Evolutionary conservation across 371 early-diverging fungal genomes (phyloP).

Genomic region (Mucor irregularis): DNA sequence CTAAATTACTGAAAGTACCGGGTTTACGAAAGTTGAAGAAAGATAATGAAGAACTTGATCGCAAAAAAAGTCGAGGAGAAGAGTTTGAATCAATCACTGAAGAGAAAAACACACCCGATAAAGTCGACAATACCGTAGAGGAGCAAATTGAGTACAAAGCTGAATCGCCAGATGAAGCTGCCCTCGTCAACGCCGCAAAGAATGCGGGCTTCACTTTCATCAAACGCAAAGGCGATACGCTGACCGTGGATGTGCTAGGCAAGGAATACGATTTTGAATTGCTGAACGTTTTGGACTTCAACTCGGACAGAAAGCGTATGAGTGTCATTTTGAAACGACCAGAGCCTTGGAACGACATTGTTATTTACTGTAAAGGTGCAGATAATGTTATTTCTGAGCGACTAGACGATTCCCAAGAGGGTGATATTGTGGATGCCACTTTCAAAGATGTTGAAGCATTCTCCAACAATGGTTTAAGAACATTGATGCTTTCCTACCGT

Average conservation of each 20-base stretch:
- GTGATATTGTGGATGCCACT: conserved; percentile 50
- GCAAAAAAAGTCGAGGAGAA: conserved; percentile 10
- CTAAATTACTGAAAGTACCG: conserved; percentile 3
- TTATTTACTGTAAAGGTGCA: conserved; percentile 95
- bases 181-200: conserved; percentile 83
- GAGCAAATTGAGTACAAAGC: conserved; percentile 52
- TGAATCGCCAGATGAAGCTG: conserved; percentile 88
- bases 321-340: conserved; percentile 84
- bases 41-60: background rate
- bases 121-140: conserved; percentile 37
- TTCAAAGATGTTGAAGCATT: conserved; percentile 70
- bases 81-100: conserved; percentile 24
- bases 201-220: conserved; percentile 88
- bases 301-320: conserved; percentile 94
- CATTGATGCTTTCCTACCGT: conserved; percentile 85
- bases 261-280: conserved; percentile 65
- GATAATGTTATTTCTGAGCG: conserved; percentile 91
- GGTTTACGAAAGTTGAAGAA: background rate
- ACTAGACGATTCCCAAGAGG: conserved; percentile 47
- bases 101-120: conserved; percentile 21
- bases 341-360: conserved; percentile 74
- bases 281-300: conserved; percentile 86
- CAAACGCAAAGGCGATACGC: conserved; percentile 20
- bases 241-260: conserved; percentile 73
- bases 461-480: conserved; percentile 86